phyloP scores from a whole-genome alignment of 176 grass and related monocot species.

The Triticum turgidum region DNA sequence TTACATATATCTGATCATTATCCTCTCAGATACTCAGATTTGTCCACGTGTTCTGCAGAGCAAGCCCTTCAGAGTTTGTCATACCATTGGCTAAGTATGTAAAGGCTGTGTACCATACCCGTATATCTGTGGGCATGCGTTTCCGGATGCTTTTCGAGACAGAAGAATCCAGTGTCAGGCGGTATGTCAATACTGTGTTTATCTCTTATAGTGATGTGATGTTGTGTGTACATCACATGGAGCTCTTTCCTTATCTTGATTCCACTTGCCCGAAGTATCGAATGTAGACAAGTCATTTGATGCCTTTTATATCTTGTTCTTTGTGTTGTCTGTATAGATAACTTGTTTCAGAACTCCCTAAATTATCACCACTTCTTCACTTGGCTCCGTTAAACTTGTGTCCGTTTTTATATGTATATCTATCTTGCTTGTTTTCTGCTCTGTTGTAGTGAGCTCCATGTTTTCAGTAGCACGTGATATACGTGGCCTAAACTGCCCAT shows the following conservation, averaged over 20 bases:
- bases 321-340: neutral
- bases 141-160: slow-evolving; percentile 99
- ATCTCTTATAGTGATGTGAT: neutral
- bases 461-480: neutral
- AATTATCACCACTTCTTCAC: neutral
- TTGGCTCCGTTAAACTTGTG: neutral
- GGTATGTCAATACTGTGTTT: slow-evolving; percentile 52
- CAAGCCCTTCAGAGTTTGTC: slow-evolving; percentile 95
- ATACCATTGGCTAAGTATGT: slow-evolving; percentile 88
- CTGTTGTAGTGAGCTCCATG: neutral
- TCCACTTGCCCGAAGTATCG: neutral
- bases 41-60: slow-evolving; percentile 49
- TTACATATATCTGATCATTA: slow-evolving; percentile 13
- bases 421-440: neutral
- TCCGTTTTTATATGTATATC: neutral
- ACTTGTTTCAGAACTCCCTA: neutral
- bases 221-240: neutral
- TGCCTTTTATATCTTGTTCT: neutral
- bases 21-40: slow-evolving; percentile 18
- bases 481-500: slow-evolving; percentile 19
- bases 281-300: neutral
- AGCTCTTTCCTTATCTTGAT: neutral
- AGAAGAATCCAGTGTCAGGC: slow-evolving; percentile 91
- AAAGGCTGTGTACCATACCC: slow-evolving; percentile 90
- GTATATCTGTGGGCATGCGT: slow-evolving; percentile 95